Evolutionary conservation across 2,329 filamentous ascomycete species (phyloP), one percentile per base, ranked within the genome.

Genomic region (Ophiostoma quercus): DNA sequence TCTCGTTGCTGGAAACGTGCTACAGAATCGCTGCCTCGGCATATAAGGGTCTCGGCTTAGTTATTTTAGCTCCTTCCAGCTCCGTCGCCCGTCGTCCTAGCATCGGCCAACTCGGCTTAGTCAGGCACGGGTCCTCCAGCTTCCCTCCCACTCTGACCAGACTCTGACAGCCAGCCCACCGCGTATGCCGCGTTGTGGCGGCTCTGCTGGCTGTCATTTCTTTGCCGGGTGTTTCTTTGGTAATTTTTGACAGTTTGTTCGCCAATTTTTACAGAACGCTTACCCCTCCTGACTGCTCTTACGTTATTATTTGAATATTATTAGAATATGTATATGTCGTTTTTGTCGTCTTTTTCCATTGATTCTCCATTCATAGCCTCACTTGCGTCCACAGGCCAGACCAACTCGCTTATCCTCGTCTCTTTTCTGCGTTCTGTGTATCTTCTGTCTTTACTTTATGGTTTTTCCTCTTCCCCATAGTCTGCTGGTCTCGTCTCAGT

Each of bases 101-200:
- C 51, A 25, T 57, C 51, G 51, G 51, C 51, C 51, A 57, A 25
- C 51, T 57, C 51, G 51, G 51, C 51, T 57, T 57, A 57, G 51
- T 57, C 51, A 57, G 51, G 51, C 51, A 57, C 51, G 8, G 8
- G n/a, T 25, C 8, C 22, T 25, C n/a, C 51, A 57, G 6, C 43
- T 47, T 47, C 51, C 22, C 11, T 25, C 22, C 51, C n/a, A 57
- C n/a, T 25, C 12, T 57, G n/a, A 57, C 51, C 22, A n/a, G 7
- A 57, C n/a, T 25, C 12, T 57, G 51, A 57, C 51, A 25, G 51
- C 51, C 51, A 57, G 12, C 51, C n/a, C 51, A n/a, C 51, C 51
- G 51, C n/a, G 11, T 57, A 25, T n/a, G n/a, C 51, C 51, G 51
- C 51, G 51, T 57, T 57, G n/a, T 57, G n/a, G 51, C 51, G 43